A percentile compares a stretch with the other conserved stretches of the same genome.
phyloP scores from a whole-genome alignment of 2,329 filamentous ascomycete species.

The Fusarium torulosum region DNA sequence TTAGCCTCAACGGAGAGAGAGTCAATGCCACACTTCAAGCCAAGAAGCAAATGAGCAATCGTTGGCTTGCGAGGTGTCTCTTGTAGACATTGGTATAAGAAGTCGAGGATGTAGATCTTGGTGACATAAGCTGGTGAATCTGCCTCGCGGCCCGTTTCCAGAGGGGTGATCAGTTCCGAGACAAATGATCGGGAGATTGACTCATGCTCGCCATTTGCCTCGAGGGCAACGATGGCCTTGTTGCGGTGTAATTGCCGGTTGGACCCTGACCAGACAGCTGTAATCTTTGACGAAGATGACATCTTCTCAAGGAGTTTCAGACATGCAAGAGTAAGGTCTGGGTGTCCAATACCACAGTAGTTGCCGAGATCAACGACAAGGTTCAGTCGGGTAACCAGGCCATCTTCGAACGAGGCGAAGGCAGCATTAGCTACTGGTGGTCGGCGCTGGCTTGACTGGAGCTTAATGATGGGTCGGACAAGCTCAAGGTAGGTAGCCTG shows the following conservation, averaged over 20 bases:
- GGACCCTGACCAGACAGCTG: conserved; percentile 74
- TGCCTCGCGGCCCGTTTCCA: conserved; percentile 80
- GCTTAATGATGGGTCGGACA: conserved; percentile 81
- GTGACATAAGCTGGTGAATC: conserved; percentile 81
- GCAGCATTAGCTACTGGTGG: conserved; percentile 74
- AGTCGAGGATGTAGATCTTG: conserved; percentile 86
- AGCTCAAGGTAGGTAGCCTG: conserved; percentile 94
- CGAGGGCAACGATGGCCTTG: conserved; percentile 89
- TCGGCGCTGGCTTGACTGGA: conserved; percentile 69
- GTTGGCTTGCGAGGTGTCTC: conserved; percentile 82
- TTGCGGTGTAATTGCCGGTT: conserved; percentile 76
- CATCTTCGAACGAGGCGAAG: conserved; percentile 92
- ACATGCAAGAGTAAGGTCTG: conserved; percentile 82
- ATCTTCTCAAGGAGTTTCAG: conserved; percentile 87
- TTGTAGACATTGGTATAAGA: conserved; percentile 83
- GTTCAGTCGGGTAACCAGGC: conserved; percentile 82
- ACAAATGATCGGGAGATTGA: conserved; percentile 82
- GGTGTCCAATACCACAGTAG: conserved; percentile 87
- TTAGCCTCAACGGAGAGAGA: conserved; percentile 75
- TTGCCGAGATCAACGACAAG: conserved; percentile 86
- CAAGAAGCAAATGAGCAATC: conserved; percentile 90
- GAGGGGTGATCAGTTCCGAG: conserved; percentile 72
- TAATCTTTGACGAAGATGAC: conserved; percentile 84
- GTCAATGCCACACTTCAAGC: conserved; percentile 82
- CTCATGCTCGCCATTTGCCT: conserved; percentile 82